Evolutionary conservation across 139 green algal species (phyloP).

Genomic region (Choricystis sp.): DNA sequence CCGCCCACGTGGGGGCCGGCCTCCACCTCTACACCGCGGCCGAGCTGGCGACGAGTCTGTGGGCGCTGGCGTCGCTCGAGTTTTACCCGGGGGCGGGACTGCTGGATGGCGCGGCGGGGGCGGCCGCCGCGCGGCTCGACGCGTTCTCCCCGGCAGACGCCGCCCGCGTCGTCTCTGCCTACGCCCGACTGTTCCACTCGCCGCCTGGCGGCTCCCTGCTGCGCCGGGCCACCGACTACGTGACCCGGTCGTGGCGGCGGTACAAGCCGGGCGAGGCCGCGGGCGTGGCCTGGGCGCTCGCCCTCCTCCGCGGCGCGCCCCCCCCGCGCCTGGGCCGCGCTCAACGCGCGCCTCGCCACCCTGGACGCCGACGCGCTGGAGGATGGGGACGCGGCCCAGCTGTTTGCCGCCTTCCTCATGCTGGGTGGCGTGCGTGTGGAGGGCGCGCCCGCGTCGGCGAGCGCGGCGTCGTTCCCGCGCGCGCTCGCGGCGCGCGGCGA

Average conservation of each 20-base stretch:
- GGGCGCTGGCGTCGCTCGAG: slow-evolving; percentile 17
- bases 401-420: neutral
- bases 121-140: neutral
- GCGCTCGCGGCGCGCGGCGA: neutral
- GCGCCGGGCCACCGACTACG: neutral
- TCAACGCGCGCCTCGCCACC: neutral
- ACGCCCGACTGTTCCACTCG: neutral
- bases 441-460: no score
- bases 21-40: neutral
- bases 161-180: neutral
- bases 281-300: neutral
- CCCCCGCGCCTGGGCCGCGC: neutral
- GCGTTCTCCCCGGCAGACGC: neutral
- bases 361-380: neutral
- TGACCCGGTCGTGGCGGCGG: neutral
- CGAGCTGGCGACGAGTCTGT: slow-evolving; percentile 23
- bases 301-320: neutral
- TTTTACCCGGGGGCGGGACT: neutral
- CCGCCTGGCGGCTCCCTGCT: neutral
- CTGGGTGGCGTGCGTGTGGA: neutral
- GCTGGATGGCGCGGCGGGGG: neutral
- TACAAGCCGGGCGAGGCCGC: neutral
- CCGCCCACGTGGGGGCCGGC: slow-evolving; percentile 13
- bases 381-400: neutral
- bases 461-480: neutral